Evolutionary conservation across 208 protist genomes (phyloP), one percentile per base, ranked within the genome.

Genomic region (Crithidia bombi): DNA sequence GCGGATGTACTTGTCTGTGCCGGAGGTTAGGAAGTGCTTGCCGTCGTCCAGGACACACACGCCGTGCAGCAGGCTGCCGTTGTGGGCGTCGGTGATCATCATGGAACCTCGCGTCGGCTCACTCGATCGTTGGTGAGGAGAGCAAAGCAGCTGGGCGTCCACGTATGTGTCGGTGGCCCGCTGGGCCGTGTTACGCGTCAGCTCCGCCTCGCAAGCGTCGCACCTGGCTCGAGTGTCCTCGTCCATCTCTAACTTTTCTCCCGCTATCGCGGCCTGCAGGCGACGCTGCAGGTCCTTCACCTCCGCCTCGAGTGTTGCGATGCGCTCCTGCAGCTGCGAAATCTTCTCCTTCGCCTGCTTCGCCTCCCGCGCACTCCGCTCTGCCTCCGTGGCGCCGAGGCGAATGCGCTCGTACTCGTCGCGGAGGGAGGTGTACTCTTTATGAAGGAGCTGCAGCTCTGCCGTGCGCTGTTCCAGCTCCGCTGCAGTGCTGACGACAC

Each of bases 341-440:
- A 83, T 57, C 12, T 78, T 87, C 26, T 79, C 75, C 25, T 78
- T 79, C 1, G 82, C 56, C 9, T 63, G 23, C 51, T 85, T 68
- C 10, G 79, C 47, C 7, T 90, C 79, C 15, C 69, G 79, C 32
- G 63, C 11, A 36, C 39, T 66, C 26, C 73, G 75, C 15, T 89
- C 82, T 5, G 82, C 79, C 57, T 90, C 87, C 7, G 23, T 44
- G 15, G 65, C 65, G 17, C 71, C 82, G 15, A 75, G 65, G 36
- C 80, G 82, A 21, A 90, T 58, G 1, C 68, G 47, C 19, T 83
- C 73, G 63, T 83, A 82, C 67, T 89, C 87, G 28, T 92, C 79
- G 5, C 81, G 74, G 25, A 88, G 84, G 14, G 82, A 77, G 0
- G 78, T 75, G 68, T 90, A 90, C 56, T 90, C 84, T 67, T 85